Base-by-base conservation (phyloP, 2,329 filamentous ascomycete genomes). In the Penicillium sclerotiorum region DNA sequence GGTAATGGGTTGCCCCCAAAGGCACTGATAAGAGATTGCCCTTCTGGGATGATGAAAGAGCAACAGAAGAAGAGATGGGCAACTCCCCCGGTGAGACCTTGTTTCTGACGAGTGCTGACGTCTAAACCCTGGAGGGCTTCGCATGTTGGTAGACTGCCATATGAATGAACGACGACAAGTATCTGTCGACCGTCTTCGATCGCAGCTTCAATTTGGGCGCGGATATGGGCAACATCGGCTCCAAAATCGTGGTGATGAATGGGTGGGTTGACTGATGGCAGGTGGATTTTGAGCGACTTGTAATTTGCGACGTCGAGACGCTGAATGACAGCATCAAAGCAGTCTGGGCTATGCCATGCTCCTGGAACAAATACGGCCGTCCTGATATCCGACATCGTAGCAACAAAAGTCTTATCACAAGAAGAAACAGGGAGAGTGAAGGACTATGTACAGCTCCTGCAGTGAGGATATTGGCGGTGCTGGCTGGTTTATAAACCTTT, bases 91-190 rank as follows among this genome's bases (percentile, higher is more conserved):
- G 12, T 4, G 5, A 40, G 39, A n/a, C 49, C 49, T 5, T 39
- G 17, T 12, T 40, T 5, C 13, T 52, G 33, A 12, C 49, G 44
- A n/a, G 44, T 43, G 7, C 43, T 32, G 22, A 37, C 30, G 21
- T 52, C 49, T 8, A 52, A 39, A 2, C 45, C 39, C 21, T 45
- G 18, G 17, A 45, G 47, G 22, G 49, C 49, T 23, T 52, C 49
- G 9, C 28, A 38, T 17, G 27, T n/a, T 9, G 49, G 49, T 5
- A 52, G n/a, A 1, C 33, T 17, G 17, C 49, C 49, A 25, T 52
- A 52, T 9, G 49, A 52, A 28, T 52, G 49, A 3, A 44, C 49
- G 9, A 51, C 20, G 8, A 52, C 27, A 5, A 52, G 27, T 17
- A 48, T 39, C 8, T 36, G 21, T 22, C 41, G 49, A 5, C 45